Conservation (phyloP, 192 early-diverging fungal species). For the Ambispora gerdemannii region DNA sequence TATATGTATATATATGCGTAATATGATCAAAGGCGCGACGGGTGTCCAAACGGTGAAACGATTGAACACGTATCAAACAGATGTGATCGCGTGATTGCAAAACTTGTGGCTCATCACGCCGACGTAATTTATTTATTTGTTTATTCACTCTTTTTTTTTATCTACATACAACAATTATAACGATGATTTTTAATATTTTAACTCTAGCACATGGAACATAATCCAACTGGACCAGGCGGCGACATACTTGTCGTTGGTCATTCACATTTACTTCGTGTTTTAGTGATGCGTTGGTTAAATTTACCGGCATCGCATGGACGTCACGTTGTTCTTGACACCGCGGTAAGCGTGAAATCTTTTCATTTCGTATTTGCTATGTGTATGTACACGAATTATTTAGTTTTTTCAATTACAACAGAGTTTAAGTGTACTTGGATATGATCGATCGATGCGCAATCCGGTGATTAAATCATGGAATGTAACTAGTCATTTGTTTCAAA, state of each 20-base stretch:
- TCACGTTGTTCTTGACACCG: constrained; percentile 43
- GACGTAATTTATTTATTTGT: not conserved
- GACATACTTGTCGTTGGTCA: constrained; percentile 45
- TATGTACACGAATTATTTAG: not conserved
- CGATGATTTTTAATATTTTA: not conserved
- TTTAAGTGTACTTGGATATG: constrained; percentile 16
- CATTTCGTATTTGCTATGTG: not conserved
- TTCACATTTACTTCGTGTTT: constrained; percentile 40
- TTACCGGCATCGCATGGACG: constrained; percentile 33
- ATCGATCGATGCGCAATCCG: constrained; percentile 16
- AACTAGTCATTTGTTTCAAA: constrained; percentile 25
- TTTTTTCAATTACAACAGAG: not conserved
- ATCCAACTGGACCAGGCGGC: not conserved
- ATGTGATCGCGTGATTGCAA: constrained; percentile 42
- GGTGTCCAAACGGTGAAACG: constrained; percentile 42
- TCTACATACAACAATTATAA: not conserved
- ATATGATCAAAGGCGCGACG: constrained; percentile 3
- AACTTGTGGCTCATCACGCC: constrained; percentile 15
- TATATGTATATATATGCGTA: not conserved
- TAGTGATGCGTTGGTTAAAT: constrained; percentile 40
- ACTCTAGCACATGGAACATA: constrained; percentile 15
- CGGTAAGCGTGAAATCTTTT: not conserved
- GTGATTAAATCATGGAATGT: constrained; percentile 24
- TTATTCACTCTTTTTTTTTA: not conserved
- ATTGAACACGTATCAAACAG: constrained; percentile 40